These are phyloP conservation scores for Raffaelea deltoideospora DNA, from an alignment of 2,329 filamentous ascomycete genomes.

Conservation along the genomic window DNA sequence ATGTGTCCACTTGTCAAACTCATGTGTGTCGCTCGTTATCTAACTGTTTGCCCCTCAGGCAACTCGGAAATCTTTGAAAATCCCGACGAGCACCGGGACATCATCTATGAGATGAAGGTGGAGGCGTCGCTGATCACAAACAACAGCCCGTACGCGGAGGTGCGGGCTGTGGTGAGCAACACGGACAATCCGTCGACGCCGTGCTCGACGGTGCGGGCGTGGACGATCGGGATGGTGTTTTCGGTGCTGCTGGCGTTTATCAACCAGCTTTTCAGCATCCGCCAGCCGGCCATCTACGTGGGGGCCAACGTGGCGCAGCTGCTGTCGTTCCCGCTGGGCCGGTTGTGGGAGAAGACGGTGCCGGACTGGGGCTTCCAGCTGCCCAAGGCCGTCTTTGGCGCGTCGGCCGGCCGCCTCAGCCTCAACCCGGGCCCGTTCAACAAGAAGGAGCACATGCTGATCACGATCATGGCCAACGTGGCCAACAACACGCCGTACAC, in stretches of 20 bases:
- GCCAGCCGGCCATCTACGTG: conserved; percentile 38
- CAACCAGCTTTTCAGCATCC: conserved; percentile 44
- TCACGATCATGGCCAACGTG: conserved; percentile 46
- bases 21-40: too few species aligned
- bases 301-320: conserved; percentile 41
- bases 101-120: conserved; percentile 32
- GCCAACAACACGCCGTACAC: conserved; percentile 27
- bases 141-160: conserved; percentile 42
- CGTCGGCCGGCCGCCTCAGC: conserved; percentile 30
- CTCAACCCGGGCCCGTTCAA: conserved; percentile 42
- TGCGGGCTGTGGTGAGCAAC: conserved; percentile 41
- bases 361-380: conserved; percentile 34
- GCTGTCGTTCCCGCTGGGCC: conserved; percentile 38
- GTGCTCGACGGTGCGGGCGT: conserved; percentile 38
- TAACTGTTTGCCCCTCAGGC: too few species aligned
- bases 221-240: conserved; percentile 36
- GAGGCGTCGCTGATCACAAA: conserved; percentile 38
- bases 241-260: conserved; percentile 32
- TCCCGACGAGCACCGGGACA: conserved; percentile 27
- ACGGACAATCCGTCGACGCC: conserved; percentile 34
- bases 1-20: too few species aligned
- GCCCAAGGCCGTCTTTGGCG: too few species aligned
- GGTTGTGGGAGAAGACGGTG: conserved; percentile 32
- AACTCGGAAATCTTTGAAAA: conserved; percentile 27
- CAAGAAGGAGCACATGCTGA: conserved; percentile 44